Evolutionary conservation across 345 rosid genomes (phyloP).

Genomic region (Dipteronia sinensis): DNA sequence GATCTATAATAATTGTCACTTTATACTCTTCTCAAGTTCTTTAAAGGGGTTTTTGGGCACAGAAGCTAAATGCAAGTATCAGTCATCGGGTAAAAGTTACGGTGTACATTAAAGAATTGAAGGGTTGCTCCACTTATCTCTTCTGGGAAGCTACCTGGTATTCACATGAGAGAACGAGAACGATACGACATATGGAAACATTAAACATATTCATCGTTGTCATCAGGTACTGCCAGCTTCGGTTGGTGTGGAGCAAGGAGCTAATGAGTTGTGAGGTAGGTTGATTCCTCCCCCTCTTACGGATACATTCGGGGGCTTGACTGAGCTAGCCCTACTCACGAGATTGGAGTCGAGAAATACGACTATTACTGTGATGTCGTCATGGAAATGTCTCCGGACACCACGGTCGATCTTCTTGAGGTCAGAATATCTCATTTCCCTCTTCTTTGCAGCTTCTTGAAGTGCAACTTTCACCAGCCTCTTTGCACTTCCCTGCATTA

Average conservation of each 20-base stretch:
- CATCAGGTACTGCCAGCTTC: constrained; percentile 41
- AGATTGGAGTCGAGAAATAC: constrained; percentile 76
- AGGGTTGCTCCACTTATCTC: constrained; percentile 35
- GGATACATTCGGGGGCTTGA: constrained; percentile 46
- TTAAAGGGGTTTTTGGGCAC: constrained; percentile 10
- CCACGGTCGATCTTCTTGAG: constrained; percentile 94
- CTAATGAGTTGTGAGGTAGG: constrained; percentile 55
- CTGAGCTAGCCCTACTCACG: constrained; percentile 53
- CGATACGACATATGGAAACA: constrained; percentile 31
- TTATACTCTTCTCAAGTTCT: constrained; percentile 39
- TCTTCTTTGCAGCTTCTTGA: constrained; percentile 88
- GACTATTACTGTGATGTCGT: constrained; percentile 84
- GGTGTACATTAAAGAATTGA: constrained; percentile 63
- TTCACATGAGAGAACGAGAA: constrained; percentile 41
- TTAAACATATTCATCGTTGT: constrained; percentile 11
- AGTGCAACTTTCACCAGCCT: constrained; percentile 83
- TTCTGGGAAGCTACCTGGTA: constrained; percentile 42
- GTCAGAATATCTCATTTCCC: constrained; percentile 97
- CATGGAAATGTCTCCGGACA: constrained; percentile 91
- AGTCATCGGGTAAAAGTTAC: constrained; percentile 39
- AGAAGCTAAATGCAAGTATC: constrained; percentile 41
- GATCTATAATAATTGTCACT: constrained; percentile 35
- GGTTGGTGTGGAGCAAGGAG: constrained; percentile 55
- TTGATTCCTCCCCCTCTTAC: constrained; percentile 74
- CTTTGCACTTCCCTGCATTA: constrained; percentile 76